A percentile compares a stretch with the other conserved stretches of the same genome.
These are phyloP conservation scores for Zopfochytrium polystomum DNA, from an alignment of 371 early-diverging fungal species.

Conservation along the genomic window DNA sequence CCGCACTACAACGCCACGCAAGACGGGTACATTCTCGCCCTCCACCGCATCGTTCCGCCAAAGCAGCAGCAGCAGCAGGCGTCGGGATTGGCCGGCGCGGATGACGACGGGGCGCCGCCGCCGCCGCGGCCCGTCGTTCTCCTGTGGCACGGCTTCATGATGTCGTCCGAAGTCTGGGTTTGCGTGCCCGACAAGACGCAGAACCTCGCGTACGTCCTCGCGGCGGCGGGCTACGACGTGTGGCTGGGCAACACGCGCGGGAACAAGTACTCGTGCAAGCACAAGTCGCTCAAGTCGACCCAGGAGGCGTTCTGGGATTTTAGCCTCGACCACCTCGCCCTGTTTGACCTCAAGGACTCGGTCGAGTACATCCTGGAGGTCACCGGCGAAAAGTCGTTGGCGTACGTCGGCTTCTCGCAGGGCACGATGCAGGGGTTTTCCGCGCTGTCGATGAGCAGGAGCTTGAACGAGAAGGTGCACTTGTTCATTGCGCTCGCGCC, in stretches of 20 bases:
- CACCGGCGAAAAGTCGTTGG: conserved; percentile 73
- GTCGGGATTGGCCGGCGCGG: no score
- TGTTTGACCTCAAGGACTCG: conserved; percentile 80
- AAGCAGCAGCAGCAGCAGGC: no score
- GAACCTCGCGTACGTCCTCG: conserved; percentile 56
- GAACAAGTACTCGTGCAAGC: conserved; percentile 92
- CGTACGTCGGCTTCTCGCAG: conserved; percentile 95
- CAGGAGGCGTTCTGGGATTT: conserved; percentile 89
- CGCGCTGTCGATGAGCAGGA: conserved; percentile 73
- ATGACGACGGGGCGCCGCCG: background rate
- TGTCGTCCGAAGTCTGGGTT: conserved; percentile 81
- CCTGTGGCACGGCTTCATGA: conserved; percentile 92
- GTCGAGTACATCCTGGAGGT: conserved; percentile 74
- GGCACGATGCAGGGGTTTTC: conserved; percentile 92
- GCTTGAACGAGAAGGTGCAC: conserved; percentile 66
- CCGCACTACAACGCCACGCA: conserved; percentile 82
- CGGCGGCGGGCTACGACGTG: conserved; percentile 83
- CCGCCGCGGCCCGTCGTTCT: conserved; percentile 71
- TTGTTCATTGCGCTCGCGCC: conserved; percentile 90
- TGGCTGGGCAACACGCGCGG: conserved; percentile 97
- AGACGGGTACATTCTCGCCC: conserved; percentile 85
- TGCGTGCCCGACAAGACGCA: conserved; percentile 61
- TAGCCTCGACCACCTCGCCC: conserved; percentile 86
- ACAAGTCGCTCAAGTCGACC: conserved; percentile 54
- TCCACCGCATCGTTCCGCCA: conserved; percentile 75